Evolutionary conservation across 208 protist genomes (phyloP), one percentile per base, ranked within the genome.

Genomic region (Kentomonas sorsogonicus): DNA sequence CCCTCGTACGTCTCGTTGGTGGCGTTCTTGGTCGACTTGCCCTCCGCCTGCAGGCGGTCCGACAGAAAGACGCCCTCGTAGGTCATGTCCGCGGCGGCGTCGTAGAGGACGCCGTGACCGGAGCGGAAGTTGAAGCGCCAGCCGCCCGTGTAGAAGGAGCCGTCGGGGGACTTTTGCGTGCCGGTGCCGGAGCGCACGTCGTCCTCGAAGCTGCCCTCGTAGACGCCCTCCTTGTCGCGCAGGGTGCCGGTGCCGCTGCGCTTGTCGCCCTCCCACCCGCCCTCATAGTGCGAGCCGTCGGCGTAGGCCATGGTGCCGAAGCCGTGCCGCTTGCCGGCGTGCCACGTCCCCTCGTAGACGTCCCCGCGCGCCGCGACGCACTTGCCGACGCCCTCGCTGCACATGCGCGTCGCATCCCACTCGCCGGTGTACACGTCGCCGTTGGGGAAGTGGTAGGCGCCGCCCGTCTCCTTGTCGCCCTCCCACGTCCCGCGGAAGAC

Each of bases 291-390:
- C 31, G 66, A 56, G 2, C 56, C 57, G 13, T 63, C 66, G 47
- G 66, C 63, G 1, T 43, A 34, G 25, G 45, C 57, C 13, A 63
- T 22, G 27, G 48, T 53, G 20, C 91, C 91, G 40, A 79, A 53
- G 22, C 91, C 92, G 29, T 86, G 41, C 22, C 74, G 75, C 67
- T 74, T 50, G 59, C 89, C 86, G 16, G 63, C 18, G 18, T 56
- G 60, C 90, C 93, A 97, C 15, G 67, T 65, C 11, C 93, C 93
- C 18, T 73, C 73, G 69, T 96, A 97, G 22, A 74, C 55, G 55
- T 85, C 70, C 38, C 88, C 86, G 47, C 85, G 87, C 1, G 54
- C 72, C 39, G 79, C 92, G 31, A 63, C 77, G 60, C 86, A 96
- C 18, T 41, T 66, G 11, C 93, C 93, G 47, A 58, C 25, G 46